Evolutionary conservation across 805 yeast species (phyloP), one percentile per base, ranked within the genome.

Genomic region (Candida fluviatilis): DNA sequence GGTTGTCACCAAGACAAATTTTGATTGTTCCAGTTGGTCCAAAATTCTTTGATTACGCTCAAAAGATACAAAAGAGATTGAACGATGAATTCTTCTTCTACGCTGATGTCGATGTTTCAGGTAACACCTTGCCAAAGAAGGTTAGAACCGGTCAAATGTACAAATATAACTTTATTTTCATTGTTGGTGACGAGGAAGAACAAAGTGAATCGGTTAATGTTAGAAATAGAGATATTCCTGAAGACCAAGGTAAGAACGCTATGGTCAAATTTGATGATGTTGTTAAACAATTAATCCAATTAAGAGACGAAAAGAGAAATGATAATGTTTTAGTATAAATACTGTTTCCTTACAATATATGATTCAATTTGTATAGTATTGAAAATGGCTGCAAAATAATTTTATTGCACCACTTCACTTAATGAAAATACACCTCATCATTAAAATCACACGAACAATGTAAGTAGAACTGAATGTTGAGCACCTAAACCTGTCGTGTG

Each of bases 1-100:
- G 99, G 99, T 76, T 93, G 60, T 90, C 98, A n/a, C 99, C 99
- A 57, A 84, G 99, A 73, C 99, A 93, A 71, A 78, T 91, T 41
- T 73, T 91, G 54, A 95, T 93, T 55, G 93, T 93, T 21, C 99
- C 99, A 52, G 97, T 93, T 53, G 97, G 96, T 58, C 95, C 85
- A 48, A 88, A 86, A 65, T 91, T 83, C 73, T 80, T 74, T 57
- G 95, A 82, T 48, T 93, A 93, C 58, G 99, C 98, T 31, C 81
- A 83, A 63, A 71, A 78, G 52, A 84, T 93, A 48, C 80, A 82
- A 55, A 78, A 84, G 56, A 63, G 64, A 49, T 71, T 83, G 59
- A 64, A 56, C 39, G 82, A 84, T 58, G 72, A 69, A 41, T 79
- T 80, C 49, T 91, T 89, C 21, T 84, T 91, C 75, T 88, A 77